These are phyloP conservation scores for Ganoderma multipileum DNA, from an alignment of 1,284 basidiomycete genomes.

Conservation along the genomic window DNA sequence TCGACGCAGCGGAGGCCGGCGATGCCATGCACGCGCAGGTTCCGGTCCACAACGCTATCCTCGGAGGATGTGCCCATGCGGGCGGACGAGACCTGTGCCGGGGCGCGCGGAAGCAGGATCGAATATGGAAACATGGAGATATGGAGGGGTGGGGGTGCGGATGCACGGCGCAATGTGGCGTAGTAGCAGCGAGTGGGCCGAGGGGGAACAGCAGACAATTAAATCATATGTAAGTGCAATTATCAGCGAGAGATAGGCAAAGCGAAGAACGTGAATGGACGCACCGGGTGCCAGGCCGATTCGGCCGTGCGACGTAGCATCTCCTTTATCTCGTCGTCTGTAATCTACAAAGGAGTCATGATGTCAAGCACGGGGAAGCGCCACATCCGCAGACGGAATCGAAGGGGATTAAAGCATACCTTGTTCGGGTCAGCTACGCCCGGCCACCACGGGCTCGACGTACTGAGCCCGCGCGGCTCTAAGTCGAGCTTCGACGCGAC, in stretches of 20 bases:
- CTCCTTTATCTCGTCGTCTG: not conserved
- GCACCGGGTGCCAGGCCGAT: not conserved
- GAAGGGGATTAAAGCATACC: slow-evolving; percentile 13
- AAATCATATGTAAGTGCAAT: not conserved
- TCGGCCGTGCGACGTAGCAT: not conserved
- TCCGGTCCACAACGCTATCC: slow-evolving; percentile 27
- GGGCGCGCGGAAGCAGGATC: too few species aligned
- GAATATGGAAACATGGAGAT: too few species aligned
- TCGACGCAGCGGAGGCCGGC: slow-evolving; percentile 49
- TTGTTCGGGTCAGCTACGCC: slow-evolving; percentile 36
- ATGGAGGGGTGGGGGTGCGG: too few species aligned
- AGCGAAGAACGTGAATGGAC: not conserved
- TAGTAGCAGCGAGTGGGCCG: not conserved
- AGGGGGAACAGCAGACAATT: not conserved
- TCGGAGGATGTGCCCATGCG: slow-evolving; percentile 26
- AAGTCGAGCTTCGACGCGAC: slow-evolving; percentile 39
- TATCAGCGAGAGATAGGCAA: not conserved
- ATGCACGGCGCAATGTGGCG: not conserved
- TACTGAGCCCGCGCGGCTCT: slow-evolving; percentile 23
- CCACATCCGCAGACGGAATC: not conserved
- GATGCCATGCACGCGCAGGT: slow-evolving; percentile 42
- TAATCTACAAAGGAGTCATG: not conserved
- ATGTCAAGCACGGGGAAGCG: not conserved
- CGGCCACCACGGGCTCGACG: slow-evolving; percentile 34
- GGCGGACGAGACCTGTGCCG: slow-evolving; percentile 24